These are phyloP conservation scores for Ploettnerulaceae sp. DNA, from an alignment of 2,329 filamentous ascomycete species.

Conservation along the genomic window DNA sequence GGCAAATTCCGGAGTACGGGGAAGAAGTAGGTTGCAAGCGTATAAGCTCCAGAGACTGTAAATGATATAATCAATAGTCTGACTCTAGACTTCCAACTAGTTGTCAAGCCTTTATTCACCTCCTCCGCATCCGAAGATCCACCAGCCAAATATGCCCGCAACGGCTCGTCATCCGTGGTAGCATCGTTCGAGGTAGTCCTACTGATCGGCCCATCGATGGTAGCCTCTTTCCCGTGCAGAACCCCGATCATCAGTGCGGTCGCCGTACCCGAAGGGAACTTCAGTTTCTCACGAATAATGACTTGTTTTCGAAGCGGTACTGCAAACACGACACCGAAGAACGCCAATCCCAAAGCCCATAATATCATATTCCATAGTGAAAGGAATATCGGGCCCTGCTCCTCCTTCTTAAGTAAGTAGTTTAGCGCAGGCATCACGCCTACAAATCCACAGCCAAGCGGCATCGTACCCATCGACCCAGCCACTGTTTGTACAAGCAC, in stretches of 20 bases:
- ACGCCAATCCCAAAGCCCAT: constrained; percentile 89
- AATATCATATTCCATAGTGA: constrained; percentile 73
- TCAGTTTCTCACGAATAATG: constrained; percentile 85
- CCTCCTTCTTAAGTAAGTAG: constrained; percentile 71
- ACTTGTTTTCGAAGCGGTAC: constrained; percentile 88
- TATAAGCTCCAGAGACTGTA: constrained; percentile 59
- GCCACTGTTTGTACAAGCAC: constrained; percentile 95
- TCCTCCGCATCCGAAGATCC: constrained; percentile 26
- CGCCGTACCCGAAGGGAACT: constrained; percentile 92
- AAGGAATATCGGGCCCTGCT: constrained; percentile 71
- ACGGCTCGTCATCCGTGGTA: neutral
- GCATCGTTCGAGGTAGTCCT: neutral
- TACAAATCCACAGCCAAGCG: constrained; percentile 90
- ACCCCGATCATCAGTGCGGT: constrained; percentile 91
- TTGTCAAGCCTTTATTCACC: constrained; percentile 21
- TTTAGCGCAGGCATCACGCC: constrained; percentile 91
- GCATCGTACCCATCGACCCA: constrained; percentile 94
- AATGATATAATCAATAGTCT: constrained; percentile 50
- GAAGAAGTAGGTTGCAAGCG: constrained; percentile 83
- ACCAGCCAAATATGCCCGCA: constrained; percentile 7
- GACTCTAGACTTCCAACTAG: constrained; percentile 34
- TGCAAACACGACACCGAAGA: constrained; percentile 95
- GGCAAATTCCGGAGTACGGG: constrained; percentile 82
- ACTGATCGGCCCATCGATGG: constrained; percentile 14
- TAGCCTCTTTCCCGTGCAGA: constrained; percentile 61